Evolutionary conservation across 129 eudicot species (phyloP).

Genomic region (Artemisia argyi): DNA sequence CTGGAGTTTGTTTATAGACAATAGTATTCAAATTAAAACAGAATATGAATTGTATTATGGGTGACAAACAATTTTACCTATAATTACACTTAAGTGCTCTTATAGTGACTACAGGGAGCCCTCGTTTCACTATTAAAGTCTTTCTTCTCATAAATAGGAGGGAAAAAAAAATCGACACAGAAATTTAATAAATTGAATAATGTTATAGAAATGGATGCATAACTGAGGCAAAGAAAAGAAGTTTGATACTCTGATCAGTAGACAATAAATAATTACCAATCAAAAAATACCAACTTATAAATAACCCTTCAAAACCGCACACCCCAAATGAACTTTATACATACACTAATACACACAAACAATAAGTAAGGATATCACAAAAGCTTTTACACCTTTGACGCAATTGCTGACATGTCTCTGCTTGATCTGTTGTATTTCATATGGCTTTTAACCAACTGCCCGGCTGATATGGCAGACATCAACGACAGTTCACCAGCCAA

Average conservation of each 20-base stretch:
- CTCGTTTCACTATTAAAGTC: not conserved
- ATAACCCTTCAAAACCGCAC: conserved; percentile 15
- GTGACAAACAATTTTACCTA: no score
- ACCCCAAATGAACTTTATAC: conserved; percentile 19
- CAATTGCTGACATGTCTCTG: conserved; percentile 44
- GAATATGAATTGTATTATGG: no score
- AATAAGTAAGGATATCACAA: not conserved
- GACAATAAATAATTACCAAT: not conserved
- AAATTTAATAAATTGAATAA: no score
- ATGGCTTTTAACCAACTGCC: conserved; percentile 75
- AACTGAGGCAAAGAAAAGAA: not conserved
- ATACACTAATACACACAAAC: conserved; percentile 26
- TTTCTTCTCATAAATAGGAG: no score
- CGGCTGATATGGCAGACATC: conserved; percentile 82
- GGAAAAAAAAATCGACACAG: no score
- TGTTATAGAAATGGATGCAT: not conserved
- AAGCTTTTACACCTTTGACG: conserved; percentile 29
- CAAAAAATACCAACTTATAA: conserved; percentile 16
- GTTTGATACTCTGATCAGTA: not conserved
- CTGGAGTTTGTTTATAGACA: no score
- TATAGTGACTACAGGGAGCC: no score
- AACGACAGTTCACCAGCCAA: conserved; percentile 76
- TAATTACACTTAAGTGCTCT: no score
- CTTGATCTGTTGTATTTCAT: conserved; percentile 81
- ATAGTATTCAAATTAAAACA: no score